Base-by-base conservation (phyloP, 2,329 filamentous ascomycete genomes). In the Cladosporium austrohemisphaericum region DNA sequence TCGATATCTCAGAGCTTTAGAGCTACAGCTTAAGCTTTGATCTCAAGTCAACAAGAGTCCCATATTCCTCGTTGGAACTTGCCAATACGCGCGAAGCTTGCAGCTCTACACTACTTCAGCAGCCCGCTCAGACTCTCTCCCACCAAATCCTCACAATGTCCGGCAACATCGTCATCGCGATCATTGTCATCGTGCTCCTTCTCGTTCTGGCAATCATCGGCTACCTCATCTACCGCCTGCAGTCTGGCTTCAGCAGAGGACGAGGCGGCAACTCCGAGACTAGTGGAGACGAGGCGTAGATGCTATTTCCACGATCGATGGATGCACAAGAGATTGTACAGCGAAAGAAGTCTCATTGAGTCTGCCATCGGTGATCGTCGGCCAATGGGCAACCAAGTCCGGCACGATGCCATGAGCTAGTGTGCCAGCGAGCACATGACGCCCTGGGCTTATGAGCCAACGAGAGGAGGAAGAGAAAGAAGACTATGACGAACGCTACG, bases 131-230 rank as follows among this genome's bases (percentile, higher is more conserved):
- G n/a, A 38, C 23, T 28, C 38, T 7, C 35, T 16, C 7, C 29
- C 20, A 37, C 20, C 25, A 26, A 49, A 52, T 46, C 50, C 40
- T 52, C 55, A 71, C 43, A 37, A 76, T 76, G 73, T 65, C 74
- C 64, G 71, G 72, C 65, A 76, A 76, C 65, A 65, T 76, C 55
- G 72, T 74, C 66, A 74, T 76, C 66, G 73, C 73, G 64, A 65
- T 75, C 59, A 76, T 76, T 64, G 71, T 76, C 63, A 68, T 76
- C 58, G 69, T 76, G 63, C 73, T 76, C 59, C 75, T 76, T 67
- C 66, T 76, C 60, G 66, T 76, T n/a, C 38, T 50, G 3, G 47
- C 47, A 13, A 60, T 73, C 22, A 73, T 76, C 63, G 74, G 68
- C 37, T 76, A 75, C 63, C 55, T 66, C 36, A 76, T 76, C 62